Percentiles rank a stretch among this genome's conserved stretches.
Evolutionary conservation across 2,329 filamentous ascomycete species (phyloP).

Genomic region (Sarocladiaceae sp.): DNA sequence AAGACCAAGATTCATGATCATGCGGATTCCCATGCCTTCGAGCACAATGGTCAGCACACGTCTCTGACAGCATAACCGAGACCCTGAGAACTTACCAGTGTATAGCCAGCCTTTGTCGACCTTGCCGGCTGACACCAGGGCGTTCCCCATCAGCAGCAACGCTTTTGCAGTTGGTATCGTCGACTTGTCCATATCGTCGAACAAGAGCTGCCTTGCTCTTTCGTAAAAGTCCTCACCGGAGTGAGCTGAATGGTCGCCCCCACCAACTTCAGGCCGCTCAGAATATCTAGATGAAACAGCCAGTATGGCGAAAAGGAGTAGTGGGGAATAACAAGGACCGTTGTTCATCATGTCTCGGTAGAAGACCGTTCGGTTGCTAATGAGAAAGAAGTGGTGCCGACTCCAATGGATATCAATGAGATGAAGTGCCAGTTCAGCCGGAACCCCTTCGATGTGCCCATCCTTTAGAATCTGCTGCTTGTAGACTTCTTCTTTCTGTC

Average conservation of each 20-base stretch:
- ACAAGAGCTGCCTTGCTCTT: background rate
- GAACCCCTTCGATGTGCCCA: slow-evolving; percentile 18
- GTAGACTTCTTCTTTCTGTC: background rate
- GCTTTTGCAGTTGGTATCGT: slow-evolving; percentile 22
- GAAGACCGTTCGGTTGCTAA: slow-evolving; percentile 33
- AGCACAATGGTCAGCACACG: background rate
- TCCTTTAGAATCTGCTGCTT: background rate
- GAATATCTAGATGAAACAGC: slow-evolving; percentile 24
- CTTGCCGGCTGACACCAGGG: slow-evolving; percentile 10
- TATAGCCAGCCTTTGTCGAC: slow-evolving; percentile 32
- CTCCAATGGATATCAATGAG: slow-evolving; percentile 34
- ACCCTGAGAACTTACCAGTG: slow-evolving; percentile 25
- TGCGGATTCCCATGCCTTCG: slow-evolving; percentile 20
- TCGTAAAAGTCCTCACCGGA: background rate
- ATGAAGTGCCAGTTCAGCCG: slow-evolving; percentile 27
- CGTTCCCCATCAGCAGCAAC: slow-evolving; percentile 22
- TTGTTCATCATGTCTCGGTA: slow-evolving; percentile 29
- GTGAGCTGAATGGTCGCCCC: background rate
- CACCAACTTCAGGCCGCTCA: slow-evolving; percentile 16
- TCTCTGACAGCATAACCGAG: background rate
- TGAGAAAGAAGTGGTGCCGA: slow-evolving; percentile 32
- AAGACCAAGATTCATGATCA: slow-evolving; percentile 35
- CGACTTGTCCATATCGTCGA: slow-evolving; percentile 13
- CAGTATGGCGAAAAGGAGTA: slow-evolving; percentile 33
- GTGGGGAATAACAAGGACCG: slow-evolving; percentile 30